Evolutionary conservation across 495 filamentous ascomycete genomes (phyloP).

Genomic region (Neurospora pannonica): DNA sequence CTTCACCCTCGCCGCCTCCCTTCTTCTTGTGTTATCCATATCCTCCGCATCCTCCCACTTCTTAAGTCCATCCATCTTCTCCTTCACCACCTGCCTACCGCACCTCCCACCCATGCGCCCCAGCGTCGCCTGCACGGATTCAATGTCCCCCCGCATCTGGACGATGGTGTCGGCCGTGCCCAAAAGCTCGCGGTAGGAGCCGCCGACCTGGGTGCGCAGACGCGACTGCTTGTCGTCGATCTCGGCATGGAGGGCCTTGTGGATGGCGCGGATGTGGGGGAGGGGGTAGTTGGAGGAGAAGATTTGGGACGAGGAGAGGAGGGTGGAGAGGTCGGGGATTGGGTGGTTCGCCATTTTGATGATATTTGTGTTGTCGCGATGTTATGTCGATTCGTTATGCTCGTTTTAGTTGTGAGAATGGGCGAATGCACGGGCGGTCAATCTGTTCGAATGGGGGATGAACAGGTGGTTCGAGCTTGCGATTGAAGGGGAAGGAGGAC

Average conservation of each 20-base stretch:
- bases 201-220: slow-evolving; percentile 86
- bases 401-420: neutral
- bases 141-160: slow-evolving; percentile 72
- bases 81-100: slow-evolving; percentile 61
- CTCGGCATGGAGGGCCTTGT: slow-evolving; percentile 42
- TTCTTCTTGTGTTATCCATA: slow-evolving; percentile 12
- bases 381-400: neutral
- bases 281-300: slow-evolving; percentile 56
- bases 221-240: slow-evolving; percentile 77
- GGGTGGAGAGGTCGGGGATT: slow-evolving; percentile 31
- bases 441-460: neutral
- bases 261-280: slow-evolving; percentile 55
- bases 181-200: slow-evolving; percentile 83
- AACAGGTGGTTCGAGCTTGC: neutral
- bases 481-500: neutral
- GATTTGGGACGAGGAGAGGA: slow-evolving; percentile 61
- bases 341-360: slow-evolving; percentile 18
- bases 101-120: slow-evolving; percentile 66
- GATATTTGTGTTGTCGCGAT: neutral
- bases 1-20: slow-evolving; percentile 27
- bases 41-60: slow-evolving; percentile 2
- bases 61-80: slow-evolving; percentile 50
- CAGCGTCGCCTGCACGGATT: slow-evolving; percentile 59
- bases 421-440: neutral
- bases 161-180: slow-evolving; percentile 90